Evolutionary conservation across 1,284 basidiomycete species (phyloP), one percentile per base, ranked within the genome.

Genomic region (Apiotrichum veenhuisii): DNA sequence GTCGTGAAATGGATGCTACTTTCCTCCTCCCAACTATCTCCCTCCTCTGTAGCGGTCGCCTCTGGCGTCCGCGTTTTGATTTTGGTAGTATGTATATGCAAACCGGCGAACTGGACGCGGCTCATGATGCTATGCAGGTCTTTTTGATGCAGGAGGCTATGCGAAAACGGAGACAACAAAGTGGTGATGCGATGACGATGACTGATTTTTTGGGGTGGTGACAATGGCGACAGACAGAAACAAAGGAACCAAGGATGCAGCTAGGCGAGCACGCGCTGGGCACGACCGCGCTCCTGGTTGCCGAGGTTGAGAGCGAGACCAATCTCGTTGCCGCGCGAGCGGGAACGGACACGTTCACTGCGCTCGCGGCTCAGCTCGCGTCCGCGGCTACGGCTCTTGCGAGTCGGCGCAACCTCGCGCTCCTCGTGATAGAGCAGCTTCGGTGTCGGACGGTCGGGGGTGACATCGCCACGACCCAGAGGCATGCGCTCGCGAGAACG

Each of bases 321-420:
- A 20, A 44, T 53, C 45, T 53, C 49, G 37, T 54, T 33, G 41
- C 51, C 26, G 42, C 51, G 44, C 22, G 42, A n/a, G 37, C 52
- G 48, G 20, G 54, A 41, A 34, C 57, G 44, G 25, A 49, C 30
- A 27, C 41, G 41, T 49, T 52, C 53, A 27, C 48, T 42, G 18
- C 58, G 59, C 37, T 57, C 52, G n/a, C 65, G 50, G 22, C 68
- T 62, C 10, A 10, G 17, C 22, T 62, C 61, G 25, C 70, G 62
- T 20, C 49, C 49, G 22, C 49, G 49, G 1, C 66, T 68, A 30
- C 72, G 63, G 12, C 26, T 41, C 2, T 33, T 26, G 33, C 57
- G 57, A 14, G 68, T 69, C 7, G 73, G 73, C 0, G 73, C 67
- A 10, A 63, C 64, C 54, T 74, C 73, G 40, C 73, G 62, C 50